Evolutionary conservation across 306 rosid species (phyloP), one percentile per base, ranked within the genome.

Genomic region (Casuarina cunninghamiana): DNA sequence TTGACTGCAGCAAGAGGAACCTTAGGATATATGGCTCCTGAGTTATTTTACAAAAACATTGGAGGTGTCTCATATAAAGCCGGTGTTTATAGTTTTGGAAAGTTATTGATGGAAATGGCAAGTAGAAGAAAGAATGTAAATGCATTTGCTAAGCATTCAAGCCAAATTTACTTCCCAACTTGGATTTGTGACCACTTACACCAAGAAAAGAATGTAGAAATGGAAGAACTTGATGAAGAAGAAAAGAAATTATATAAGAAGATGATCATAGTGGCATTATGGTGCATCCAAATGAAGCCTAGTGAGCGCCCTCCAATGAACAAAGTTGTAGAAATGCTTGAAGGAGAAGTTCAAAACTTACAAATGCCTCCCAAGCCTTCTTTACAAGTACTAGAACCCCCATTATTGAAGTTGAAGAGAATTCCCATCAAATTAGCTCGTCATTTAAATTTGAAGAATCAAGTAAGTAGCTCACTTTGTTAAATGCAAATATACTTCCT

Each of bases 351-450:
- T 2, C 72, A 77, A 26, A 43, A 17, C 12, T 2, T 71, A 55
- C 48, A 80, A 80, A 66, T 83, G 46, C 85, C 89, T 32, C 83
- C 84, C 1, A 83, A 53, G 42, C 89, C 87, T 35, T 65, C 78
- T 17, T 5, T 51, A 0, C 57, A 58, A 45, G 70, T 26, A 79
- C 32, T 26, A 26, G 32, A 61, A 60, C 13, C 16, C 53, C 62
- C 12, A 41, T 5, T 0, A 53, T 15, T 60, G 53, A 78, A 32
- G 2, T 50, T 6, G 32, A 26, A 16, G 17, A 60, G n/a, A 17
- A 5, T 44, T 75, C 45, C 0, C 1, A 3, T 15, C 45, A 43
- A 2, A 43, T 4, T 43, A 3, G 45, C 45, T 43, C 45, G 6
- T 43, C 45, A 4, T 3, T 43, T 43, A 44, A 44, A 26, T 42